Evolutionary conservation across 306 rosid species (phyloP), one percentile per base, ranked within the genome.

Genomic region (Castanopsis chinensis): DNA sequence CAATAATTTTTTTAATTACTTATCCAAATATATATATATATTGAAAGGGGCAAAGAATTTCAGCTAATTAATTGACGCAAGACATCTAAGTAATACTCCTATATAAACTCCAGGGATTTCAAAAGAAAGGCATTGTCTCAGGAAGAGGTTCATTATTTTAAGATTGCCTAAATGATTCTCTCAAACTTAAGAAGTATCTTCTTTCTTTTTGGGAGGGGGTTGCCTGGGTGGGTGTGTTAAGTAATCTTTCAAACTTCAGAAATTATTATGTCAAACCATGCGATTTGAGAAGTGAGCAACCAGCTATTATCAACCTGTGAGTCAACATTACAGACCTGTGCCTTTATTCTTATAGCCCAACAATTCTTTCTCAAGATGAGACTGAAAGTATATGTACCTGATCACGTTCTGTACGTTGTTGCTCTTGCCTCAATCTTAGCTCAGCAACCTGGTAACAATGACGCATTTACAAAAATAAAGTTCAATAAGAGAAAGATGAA

Each of bases 381-480:
- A 20, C 35, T 43, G 51, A 70, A 78, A 54, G 75, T 17, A 41
- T 17, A 58, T 69, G 86, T 69, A 87, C 98, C 98, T 75, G 89
- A 87, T 78, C 85, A 69, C 37, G 84, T 75, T 76, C 81, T 19
- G 82, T 76, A 67, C 17, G 88, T 21, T 73, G 94, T 54, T 80
- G 91, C 79, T 82, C 89, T 84, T 89, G 92, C 75, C 51, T 58
- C 84, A 92, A 68, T 80, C 86, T 92, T 54, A 60, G 86, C 83
- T 81, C 91, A 27, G 99, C 92, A 55, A 89, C 90, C 99, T 94
- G 86, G 72, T 81, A 72, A 85, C 72, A 72, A 57, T 21, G 76
- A 75, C 78, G 80, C 70, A n/a, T 70, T 14, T 15, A 32, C 72
- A 72, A 55, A 25, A 73, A 75, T 54, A 14, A 17, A 43, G n/a